These are phyloP conservation scores for Tillandsia fasciculata DNA, from an alignment of 176 grass and related monocot genomes.

Conservation along the genomic window DNA sequence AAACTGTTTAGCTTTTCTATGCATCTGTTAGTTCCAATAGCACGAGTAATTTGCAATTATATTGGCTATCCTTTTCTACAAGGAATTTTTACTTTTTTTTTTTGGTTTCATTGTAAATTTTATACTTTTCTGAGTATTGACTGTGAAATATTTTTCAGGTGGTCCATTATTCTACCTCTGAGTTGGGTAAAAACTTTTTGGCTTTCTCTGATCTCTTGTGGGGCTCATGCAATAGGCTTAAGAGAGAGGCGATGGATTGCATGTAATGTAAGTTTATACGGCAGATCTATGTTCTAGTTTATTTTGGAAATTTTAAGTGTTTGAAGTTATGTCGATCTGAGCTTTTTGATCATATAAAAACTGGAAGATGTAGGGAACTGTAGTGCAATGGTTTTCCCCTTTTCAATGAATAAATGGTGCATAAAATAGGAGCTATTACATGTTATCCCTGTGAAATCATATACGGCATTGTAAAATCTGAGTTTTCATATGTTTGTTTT, in stretches of 20 bases:
- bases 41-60: no score
- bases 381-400: no score
- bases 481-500: no score
- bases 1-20: neutral
- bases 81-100: neutral
- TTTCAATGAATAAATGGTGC: no score
- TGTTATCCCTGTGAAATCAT: no score
- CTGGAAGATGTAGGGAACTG: no score
- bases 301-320: neutral
- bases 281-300: neutral
- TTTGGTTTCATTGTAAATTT: neutral
- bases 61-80: neutral
- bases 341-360: no score
- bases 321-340: neutral
- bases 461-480: no score
- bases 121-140: slow-evolving; percentile 10
- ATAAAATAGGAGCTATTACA: no score
- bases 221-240: slow-evolving; percentile 59
- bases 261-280: slow-evolving; percentile 51
- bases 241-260: slow-evolving; percentile 79
- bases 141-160: slow-evolving; percentile 33
- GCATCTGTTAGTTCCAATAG: neutral
- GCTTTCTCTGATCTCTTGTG: slow-evolving; percentile 56
- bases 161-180: slow-evolving; percentile 81
- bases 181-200: slow-evolving; percentile 82